phyloP scores from a whole-genome alignment of 2,329 filamentous ascomycete genomes.

The Karstenula rhodostoma region DNA sequence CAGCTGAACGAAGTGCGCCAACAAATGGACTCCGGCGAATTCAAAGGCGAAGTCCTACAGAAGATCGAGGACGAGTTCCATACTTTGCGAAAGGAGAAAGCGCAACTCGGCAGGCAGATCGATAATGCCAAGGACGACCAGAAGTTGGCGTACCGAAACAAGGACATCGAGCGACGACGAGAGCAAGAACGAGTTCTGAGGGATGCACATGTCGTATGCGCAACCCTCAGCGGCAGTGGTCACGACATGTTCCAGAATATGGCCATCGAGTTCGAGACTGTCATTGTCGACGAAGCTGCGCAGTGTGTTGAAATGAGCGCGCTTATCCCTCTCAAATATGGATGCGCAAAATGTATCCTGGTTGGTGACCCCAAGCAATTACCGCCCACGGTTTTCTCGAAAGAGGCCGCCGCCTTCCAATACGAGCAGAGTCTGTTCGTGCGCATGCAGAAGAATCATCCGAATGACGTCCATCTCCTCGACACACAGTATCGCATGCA shows the following conservation, averaged over 20 bases:
- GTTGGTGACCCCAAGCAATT: conserved; percentile 98
- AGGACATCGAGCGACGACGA: conserved; percentile 82
- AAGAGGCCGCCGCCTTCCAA: conserved; percentile 88
- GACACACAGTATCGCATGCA: conserved; percentile 99
- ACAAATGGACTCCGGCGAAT: conserved; percentile 68
- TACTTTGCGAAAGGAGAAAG: conserved; percentile 77
- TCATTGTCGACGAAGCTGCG: conserved; percentile 97
- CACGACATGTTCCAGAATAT: conserved; percentile 97
- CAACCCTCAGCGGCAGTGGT: conserved; percentile 92
- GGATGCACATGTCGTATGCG: conserved; percentile 89
- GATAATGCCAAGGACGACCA: conserved; percentile 88
- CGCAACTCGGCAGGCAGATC: conserved; percentile 79
- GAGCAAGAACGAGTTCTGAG: conserved; percentile 92
- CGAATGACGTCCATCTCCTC: conserved; percentile 88
- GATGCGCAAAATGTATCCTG: conserved; percentile 93
- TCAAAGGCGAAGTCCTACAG: conserved; percentile 68
- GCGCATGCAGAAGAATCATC: conserved; percentile 94
- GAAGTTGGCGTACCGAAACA: conserved; percentile 80
- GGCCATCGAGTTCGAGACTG: conserved; percentile 96
- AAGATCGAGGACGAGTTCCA: conserved; percentile 80
- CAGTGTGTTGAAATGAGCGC: conserved; percentile 98
- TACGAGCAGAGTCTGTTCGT: conserved; percentile 99
- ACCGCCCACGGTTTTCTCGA: conserved; percentile 93
- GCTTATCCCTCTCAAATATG: conserved; percentile 95
- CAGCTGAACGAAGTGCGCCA: conserved; percentile 75